These are phyloP conservation scores for Fusarium xylarioides DNA, from an alignment of 2,329 filamentous ascomycete genomes.

Conservation along the genomic window DNA sequence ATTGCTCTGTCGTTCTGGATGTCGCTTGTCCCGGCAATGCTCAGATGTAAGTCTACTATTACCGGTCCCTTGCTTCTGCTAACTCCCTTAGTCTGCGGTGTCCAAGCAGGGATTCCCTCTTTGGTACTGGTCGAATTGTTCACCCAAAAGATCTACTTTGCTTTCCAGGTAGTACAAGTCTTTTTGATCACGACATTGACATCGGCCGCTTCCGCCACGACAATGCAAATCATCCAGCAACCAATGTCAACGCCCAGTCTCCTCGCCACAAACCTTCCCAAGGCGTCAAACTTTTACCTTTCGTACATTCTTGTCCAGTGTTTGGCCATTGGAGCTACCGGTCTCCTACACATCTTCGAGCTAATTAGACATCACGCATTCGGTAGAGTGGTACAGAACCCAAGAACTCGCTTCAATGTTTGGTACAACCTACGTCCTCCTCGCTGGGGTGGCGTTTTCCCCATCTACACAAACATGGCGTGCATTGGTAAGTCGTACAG, in stretches of 20 bases:
- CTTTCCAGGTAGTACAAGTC: slow-evolving; percentile 89
- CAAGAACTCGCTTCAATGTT: slow-evolving; percentile 80
- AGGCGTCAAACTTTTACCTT: slow-evolving; percentile 92
- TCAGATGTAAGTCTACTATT: slow-evolving; percentile 61
- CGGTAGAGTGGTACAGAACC: slow-evolving; percentile 78
- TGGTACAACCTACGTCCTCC: slow-evolving; percentile 79
- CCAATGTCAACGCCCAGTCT: slow-evolving; percentile 70
- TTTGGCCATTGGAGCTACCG: slow-evolving; percentile 77
- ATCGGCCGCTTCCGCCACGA: slow-evolving; percentile 79
- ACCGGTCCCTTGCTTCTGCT: not conserved
- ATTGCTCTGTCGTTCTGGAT: slow-evolving; percentile 84
- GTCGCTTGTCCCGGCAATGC: slow-evolving; percentile 83
- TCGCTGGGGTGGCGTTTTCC: slow-evolving; percentile 85
- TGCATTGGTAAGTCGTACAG: slow-evolving; percentile 71
- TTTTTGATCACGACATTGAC: slow-evolving; percentile 88
- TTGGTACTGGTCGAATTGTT: slow-evolving; percentile 83
- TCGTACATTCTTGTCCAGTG: slow-evolving; percentile 94
- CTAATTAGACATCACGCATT: slow-evolving; percentile 67
- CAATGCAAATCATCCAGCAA: slow-evolving; percentile 68
- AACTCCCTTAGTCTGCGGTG: slow-evolving; percentile 71
- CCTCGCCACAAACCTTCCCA: slow-evolving; percentile 79
- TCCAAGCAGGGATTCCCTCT: slow-evolving; percentile 81
- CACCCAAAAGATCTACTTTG: slow-evolving; percentile 91
- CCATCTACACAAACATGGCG: slow-evolving; percentile 81
- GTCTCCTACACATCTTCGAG: slow-evolving; percentile 76